These are phyloP conservation scores for Leishmania lainsoni DNA, from an alignment of 208 protist species.

Conservation along the genomic window DNA sequence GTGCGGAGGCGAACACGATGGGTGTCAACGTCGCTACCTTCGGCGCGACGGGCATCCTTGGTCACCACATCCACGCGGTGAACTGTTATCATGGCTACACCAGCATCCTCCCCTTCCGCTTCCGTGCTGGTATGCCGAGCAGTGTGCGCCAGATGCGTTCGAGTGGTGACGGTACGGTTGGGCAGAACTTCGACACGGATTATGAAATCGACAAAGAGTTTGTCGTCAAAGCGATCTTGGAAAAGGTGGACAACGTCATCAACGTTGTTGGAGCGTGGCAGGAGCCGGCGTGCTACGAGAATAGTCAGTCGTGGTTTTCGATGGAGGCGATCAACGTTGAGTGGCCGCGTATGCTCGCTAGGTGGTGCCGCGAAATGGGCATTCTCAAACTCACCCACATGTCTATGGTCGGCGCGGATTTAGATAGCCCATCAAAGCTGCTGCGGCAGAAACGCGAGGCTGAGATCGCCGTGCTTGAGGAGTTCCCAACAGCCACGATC, in stretches of 20 bases:
- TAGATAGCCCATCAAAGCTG: conserved; percentile 85
- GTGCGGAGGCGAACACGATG: conserved; percentile 79
- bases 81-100: conserved; percentile 87
- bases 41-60: conserved; percentile 84
- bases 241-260: conserved; percentile 81
- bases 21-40: conserved; percentile 88
- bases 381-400: conserved; percentile 87
- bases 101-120: conserved; percentile 85
- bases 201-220: conserved; percentile 93
- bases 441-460: conserved; percentile 86
- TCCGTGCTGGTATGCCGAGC: conserved; percentile 79
- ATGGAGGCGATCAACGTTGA: conserved; percentile 92
- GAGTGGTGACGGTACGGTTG: conserved; percentile 83
- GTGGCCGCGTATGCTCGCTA: conserved; percentile 90
- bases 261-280: conserved; percentile 90
- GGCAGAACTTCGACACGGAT: conserved; percentile 89
- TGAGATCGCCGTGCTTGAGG: conserved; percentile 87
- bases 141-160: conserved; percentile 74
- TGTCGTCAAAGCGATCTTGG: conserved; percentile 88
- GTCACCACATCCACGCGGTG: conserved; percentile 70
- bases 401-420: conserved; percentile 90
- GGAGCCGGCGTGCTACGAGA: conserved; percentile 85
- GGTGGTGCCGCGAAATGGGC: conserved; percentile 86
- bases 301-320: conserved; percentile 92
- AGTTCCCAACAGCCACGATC: conserved; percentile 92